Evolutionary conservation across 1,284 basidiomycete genomes (phyloP), one percentile per base, ranked within the genome.

Genomic region (Heterobasidion annosum): DNA sequence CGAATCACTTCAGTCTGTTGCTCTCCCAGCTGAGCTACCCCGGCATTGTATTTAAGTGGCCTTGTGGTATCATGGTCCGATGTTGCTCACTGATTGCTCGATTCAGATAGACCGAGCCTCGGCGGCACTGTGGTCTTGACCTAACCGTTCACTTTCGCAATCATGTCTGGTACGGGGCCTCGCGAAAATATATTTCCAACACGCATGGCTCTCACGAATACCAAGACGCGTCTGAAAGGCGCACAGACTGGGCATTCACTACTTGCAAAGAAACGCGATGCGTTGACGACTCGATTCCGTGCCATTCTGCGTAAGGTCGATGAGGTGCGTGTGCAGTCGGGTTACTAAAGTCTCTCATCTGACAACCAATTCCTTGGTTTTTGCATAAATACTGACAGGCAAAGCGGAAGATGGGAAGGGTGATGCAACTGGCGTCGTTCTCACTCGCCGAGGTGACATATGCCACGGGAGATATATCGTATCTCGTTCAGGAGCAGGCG

Each of bases 391-490:
- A 15, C 10, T 19, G 15, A 19, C 61, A 95, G 92, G 96, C 97
- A 15, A 99, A 99, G 72, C 85, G 94, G 57, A 94, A 98, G 75
- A 99, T 99, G 97, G 97, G 97, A 43, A 80, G 89, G 60, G 95
- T 99, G 34, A 97, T 99, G 85, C 97, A 99, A 70, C 78, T 97
- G 51, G 97, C 97, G 15, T 97, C 95, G 48, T 98, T 99, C 79
- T 96, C 93, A 45, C 87, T 99, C 70, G 97, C 97, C 1, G 97
- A 99, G 70, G 97, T 99, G 58, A 94, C 93, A 33, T 99, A 99
- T 72, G 86, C 94, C 37, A 97, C 96, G 5, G 94, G 94, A 59
- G 96, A 99, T 66, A 98, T 99, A 64, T 85, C 91, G 34, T 99
- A 98, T 73, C 88, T 96, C 60, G 86, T 94, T 9, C 91, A 93